A percentile compares a stretch with the other conserved stretches of the same genome.
Evolutionary conservation across 352 stramenopile species (phyloP).

Genomic region (Phytopythium delawarense): DNA sequence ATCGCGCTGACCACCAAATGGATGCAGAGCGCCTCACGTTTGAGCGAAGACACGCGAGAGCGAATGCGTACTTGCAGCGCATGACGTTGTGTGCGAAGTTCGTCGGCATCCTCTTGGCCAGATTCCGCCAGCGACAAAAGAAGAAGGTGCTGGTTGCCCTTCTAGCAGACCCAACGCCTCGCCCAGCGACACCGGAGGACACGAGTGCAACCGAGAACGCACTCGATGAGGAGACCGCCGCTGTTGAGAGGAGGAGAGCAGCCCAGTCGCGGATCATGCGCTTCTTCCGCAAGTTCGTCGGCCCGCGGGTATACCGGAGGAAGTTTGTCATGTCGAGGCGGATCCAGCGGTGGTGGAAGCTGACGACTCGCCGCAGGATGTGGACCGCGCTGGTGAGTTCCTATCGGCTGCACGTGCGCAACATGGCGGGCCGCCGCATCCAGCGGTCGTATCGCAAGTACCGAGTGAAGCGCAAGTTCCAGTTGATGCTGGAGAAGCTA

Average conservation of each 20-base stretch:
- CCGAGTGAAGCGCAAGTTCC: conserved; percentile 26
- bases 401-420: conserved; percentile 10
- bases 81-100: conserved; percentile 30
- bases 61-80: conserved; percentile 10
- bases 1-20: not conserved
- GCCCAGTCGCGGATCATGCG: conserved; percentile 24
- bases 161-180: conserved; percentile 24
- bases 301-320: conserved; percentile 37
- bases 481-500: conserved; percentile 26
- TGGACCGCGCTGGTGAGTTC: conserved; percentile 21
- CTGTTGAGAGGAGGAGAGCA: not conserved
- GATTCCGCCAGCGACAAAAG: conserved; percentile 22
- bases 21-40: not conserved
- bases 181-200: conserved; percentile 20
- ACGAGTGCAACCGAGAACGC: conserved; percentile 7
- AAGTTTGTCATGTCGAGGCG: conserved; percentile 45
- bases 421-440: conserved; percentile 32
- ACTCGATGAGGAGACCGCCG: not conserved
- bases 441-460: conserved; percentile 34
- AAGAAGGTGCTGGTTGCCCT: conserved; percentile 37
- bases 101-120: conserved; percentile 28
- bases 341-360: conserved; percentile 45
- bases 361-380: conserved; percentile 11
- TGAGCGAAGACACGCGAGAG: conserved; percentile 6
- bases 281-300: conserved; percentile 47